phyloP scores from a whole-genome alignment of 1,284 basidiomycete genomes.

The Fomitopsis schrenkii region DNA sequence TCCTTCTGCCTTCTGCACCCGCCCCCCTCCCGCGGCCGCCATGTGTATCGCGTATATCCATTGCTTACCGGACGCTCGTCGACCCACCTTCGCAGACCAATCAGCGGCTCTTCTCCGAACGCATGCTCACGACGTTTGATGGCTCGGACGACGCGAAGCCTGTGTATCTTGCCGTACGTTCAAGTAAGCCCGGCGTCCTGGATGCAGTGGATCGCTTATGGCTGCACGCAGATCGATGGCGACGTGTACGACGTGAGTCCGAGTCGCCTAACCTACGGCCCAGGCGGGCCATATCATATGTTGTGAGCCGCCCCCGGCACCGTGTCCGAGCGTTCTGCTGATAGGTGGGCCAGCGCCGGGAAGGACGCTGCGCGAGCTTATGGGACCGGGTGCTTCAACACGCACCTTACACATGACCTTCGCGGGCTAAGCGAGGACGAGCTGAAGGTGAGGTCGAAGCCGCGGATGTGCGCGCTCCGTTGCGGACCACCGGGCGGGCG shows the following conservation, averaged over 20 bases:
- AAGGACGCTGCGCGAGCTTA: conserved; percentile 86
- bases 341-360: conserved; percentile 58
- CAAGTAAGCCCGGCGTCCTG: not conserved
- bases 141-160: conserved; percentile 69
- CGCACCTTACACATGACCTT: conserved; percentile 86
- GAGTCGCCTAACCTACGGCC: conserved; percentile 80
- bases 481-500: not conserved
- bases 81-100: conserved; percentile 31
- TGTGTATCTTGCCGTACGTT: conserved; percentile 79
- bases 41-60: not conserved
- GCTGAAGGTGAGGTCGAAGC: conserved; percentile 43
- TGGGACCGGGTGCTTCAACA: conserved; percentile 89
- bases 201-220: not conserved
- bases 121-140: conserved; percentile 68
- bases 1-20: not conserved
- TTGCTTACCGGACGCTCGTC: conserved; percentile 5
- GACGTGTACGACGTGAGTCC: conserved; percentile 89
- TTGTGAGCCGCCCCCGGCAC: conserved; percentile 53
- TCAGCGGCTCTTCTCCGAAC: conserved; percentile 72
- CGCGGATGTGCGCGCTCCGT: not conserved
- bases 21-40: not conserved
- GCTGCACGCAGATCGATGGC: conserved; percentile 68
- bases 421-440: conserved; percentile 76
- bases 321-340: not conserved
- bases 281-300: conserved; percentile 81